Percentiles rank a stretch among this genome's conserved stretches.
These are phyloP conservation scores for Chaetothyriales sp. DNA, from an alignment of 2,329 filamentous ascomycete species.

Conservation along the genomic window DNA sequence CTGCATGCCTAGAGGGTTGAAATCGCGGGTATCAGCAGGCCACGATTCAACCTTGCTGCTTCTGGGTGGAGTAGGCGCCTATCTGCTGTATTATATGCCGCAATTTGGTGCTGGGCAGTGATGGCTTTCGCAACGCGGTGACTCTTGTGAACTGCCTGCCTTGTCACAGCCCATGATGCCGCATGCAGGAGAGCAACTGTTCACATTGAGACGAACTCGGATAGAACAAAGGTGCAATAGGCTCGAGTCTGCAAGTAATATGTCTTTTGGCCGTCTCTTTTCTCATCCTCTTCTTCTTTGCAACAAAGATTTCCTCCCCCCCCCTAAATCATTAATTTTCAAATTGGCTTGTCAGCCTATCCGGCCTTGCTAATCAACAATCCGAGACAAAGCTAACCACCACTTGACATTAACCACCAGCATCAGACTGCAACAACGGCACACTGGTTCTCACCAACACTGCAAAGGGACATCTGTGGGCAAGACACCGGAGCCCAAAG, in stretches of 20 bases:
- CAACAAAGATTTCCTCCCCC: constrained; percentile 13
- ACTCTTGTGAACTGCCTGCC: neutral
- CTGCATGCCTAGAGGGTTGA: neutral
- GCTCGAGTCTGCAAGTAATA: constrained; percentile 3
- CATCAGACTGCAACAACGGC: constrained; percentile 3
- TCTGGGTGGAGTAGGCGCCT: neutral
- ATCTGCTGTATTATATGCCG: neutral
- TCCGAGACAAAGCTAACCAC: constrained; percentile 13
- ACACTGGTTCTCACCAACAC: constrained; percentile 8
- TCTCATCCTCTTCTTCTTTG: constrained; percentile 11
- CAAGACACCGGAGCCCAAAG: constrained; percentile 8
- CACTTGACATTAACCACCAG: constrained; percentile 5
- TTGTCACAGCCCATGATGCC: neutral
- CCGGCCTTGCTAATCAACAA: constrained; percentile 4
- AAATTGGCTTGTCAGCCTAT: constrained; percentile 8
- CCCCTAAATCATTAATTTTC: constrained; percentile 6
- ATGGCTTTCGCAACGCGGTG: neutral
- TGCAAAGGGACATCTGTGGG: constrained; percentile 1
- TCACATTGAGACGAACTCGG: neutral
- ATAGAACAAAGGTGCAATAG: neutral
- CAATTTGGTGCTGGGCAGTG: neutral
- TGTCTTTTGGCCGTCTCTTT: constrained; percentile 8
- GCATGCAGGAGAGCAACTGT: neutral
- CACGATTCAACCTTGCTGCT: neutral
- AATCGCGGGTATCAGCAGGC: neutral